Evolutionary conservation across 1,139 yeast species (phyloP).

Genomic region (Zhuliangozyma parablackwelliae): DNA sequence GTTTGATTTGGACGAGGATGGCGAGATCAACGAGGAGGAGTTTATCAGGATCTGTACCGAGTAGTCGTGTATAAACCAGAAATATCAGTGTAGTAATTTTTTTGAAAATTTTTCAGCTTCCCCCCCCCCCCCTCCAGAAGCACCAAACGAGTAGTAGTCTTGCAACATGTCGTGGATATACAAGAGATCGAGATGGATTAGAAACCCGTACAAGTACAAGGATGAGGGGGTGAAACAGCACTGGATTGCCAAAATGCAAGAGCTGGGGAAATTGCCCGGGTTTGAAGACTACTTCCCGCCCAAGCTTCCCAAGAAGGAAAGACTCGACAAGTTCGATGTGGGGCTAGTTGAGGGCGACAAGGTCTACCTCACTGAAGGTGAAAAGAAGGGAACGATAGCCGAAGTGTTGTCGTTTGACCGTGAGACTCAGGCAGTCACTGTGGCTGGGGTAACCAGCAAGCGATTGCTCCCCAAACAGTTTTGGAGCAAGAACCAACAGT

Average conservation of each 20-base stretch:
- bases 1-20: slow-evolving; percentile 94
- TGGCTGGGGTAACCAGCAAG: slow-evolving; percentile 34
- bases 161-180: slow-evolving; percentile 34
- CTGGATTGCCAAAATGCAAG: slow-evolving; percentile 18
- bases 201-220: slow-evolving; percentile 32
- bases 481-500: slow-evolving; percentile 71
- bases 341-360: slow-evolving; percentile 42
- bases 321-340: slow-evolving; percentile 24
- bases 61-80: slow-evolving; percentile 13
- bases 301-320: slow-evolving; percentile 21
- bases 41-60: slow-evolving; percentile 88
- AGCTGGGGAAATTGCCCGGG: slow-evolving; percentile 32
- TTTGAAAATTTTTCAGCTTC: slow-evolving; percentile 1
- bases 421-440: slow-evolving; percentile 29
- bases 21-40: slow-evolving; percentile 90
- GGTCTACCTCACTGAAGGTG: slow-evolving; percentile 58
- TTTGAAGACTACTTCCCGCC: slow-evolving; percentile 23
- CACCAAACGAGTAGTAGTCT: background rate
- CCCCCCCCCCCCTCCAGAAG: background rate
- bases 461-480: slow-evolving; percentile 54
- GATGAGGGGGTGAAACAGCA: slow-evolving; percentile 23
- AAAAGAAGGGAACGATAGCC: slow-evolving; percentile 67
- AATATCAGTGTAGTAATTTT: background rate
- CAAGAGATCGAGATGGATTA: slow-evolving; percentile 34
- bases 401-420: slow-evolving; percentile 35